These are phyloP conservation scores for Phylloporus sp. DNA, from an alignment of 1,284 basidiomycete genomes.

Conservation along the genomic window DNA sequence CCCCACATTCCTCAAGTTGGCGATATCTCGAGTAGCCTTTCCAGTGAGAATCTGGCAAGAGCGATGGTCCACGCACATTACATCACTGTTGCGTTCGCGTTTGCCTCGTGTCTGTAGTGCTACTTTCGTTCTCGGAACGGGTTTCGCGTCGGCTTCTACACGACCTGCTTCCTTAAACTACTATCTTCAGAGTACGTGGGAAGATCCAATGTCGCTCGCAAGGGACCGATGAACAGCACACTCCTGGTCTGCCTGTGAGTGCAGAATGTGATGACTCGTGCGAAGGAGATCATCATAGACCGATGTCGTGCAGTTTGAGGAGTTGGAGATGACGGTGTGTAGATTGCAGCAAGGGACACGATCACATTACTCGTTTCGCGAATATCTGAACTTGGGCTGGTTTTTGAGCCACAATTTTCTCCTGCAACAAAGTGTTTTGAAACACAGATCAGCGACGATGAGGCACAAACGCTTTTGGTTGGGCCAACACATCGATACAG, in stretches of 20 bases:
- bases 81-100: not conserved
- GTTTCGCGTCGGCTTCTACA: not conserved
- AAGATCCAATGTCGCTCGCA: not conserved
- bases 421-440: conserved; percentile 53
- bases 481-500: conserved; percentile 86
- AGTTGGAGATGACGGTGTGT: conserved; percentile 6
- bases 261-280: not conserved
- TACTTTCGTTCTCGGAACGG: not conserved
- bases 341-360: not conserved
- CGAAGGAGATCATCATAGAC: not conserved
- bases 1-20: not conserved
- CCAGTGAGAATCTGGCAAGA: not conserved
- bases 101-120: not conserved
- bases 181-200: not conserved
- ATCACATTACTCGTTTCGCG: conserved; percentile 78
- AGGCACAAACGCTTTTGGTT: conserved; percentile 81
- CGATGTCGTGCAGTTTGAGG: not conserved
- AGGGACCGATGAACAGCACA: not conserved
- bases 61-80: not conserved
- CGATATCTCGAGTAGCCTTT: not conserved
- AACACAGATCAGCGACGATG: conserved; percentile 4
- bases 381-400: conserved; percentile 85
- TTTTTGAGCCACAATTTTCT: conserved; percentile 91
- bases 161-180: too few relatives aligned
- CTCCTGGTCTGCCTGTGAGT: not conserved